Base-by-base conservation (phyloP, 192 early-diverging fungal species). In the Podila epigama region DNA sequence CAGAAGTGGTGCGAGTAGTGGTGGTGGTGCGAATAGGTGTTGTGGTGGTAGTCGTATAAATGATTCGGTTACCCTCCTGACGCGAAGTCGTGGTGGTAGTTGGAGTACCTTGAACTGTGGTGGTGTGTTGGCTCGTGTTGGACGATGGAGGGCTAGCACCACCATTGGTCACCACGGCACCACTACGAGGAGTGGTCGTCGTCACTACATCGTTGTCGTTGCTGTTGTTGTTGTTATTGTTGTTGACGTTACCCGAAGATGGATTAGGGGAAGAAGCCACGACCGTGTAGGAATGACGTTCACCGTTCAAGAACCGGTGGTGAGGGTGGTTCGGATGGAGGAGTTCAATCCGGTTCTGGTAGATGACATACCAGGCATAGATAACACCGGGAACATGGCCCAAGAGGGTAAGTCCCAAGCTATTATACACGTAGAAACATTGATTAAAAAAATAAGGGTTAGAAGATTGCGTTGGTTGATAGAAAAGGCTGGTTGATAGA, bases 301-400 rank as follows among this genome's bases (percentile, higher is more conserved):
- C 42, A 29, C 32, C 44, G 4, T 48, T 40, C 29, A 36, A 33
- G 32, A 28, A 51, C 29, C 28, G 51, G 34, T 36, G 28, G n/a
- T 29, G 20, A n/a, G 36, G 22, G 51, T 29, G 52, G 4, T 50
- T 54, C 16, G 4, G 52, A 2, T 59, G 39, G 22, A 25, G 18
- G 6, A 59, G 71, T n/a, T 75, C 71, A 27, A 61, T 59, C 8
- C 71, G 58, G 59, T 67, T 75, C 33, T 29, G 20, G 65, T 75
- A 75, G 53, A 75, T 62, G 34, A 75, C 53, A 52, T 59, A 75
- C 71, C 71, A 75, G 33, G 71, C 71, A 22, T 75, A 62, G 4
- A 41, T n/a, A 25, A 75, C 39, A 9, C 71, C 71, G 3, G 71
- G 71, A 41, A 66, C n/a, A 40, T 67, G 41, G 41, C 71, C 71